These are phyloP conservation scores for Dothistroma pini DNA, from an alignment of 2,329 filamentous ascomycete genomes.

Conservation along the genomic window DNA sequence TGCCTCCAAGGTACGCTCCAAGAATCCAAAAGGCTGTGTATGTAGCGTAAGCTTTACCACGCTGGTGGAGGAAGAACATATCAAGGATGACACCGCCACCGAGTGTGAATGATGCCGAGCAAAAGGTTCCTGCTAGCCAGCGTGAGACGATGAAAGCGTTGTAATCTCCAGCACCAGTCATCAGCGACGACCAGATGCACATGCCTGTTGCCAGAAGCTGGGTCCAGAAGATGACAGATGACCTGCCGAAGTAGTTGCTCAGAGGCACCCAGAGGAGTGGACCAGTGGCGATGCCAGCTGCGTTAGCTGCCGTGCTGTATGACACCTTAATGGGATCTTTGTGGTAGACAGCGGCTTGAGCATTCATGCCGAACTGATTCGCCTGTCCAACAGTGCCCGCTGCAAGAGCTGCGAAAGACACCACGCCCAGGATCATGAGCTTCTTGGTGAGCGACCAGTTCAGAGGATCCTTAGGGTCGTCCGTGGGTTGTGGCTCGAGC, in stretches of 20 bases:
- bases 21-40: slow-evolving; percentile 3
- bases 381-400: not conserved
- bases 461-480: slow-evolving; percentile 22
- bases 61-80: slow-evolving; percentile 11
- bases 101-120: slow-evolving; percentile 2
- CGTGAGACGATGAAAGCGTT: slow-evolving; percentile 6
- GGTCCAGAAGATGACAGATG: slow-evolving; percentile 7
- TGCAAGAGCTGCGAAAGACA: slow-evolving; percentile 18
- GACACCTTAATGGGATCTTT: not conserved
- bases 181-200: slow-evolving; percentile 8
- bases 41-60: slow-evolving; percentile 6
- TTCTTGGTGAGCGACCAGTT: slow-evolving; percentile 36
- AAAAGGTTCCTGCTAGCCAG: slow-evolving; percentile 9
- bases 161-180: slow-evolving; percentile 6
- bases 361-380: slow-evolving; percentile 1
- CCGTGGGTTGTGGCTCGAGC: slow-evolving; percentile 22
- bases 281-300: slow-evolving; percentile 6
- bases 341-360: not conserved
- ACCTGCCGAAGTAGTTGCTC: not conserved
- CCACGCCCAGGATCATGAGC: slow-evolving; percentile 38
- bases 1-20: slow-evolving; percentile 3
- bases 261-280: slow-evolving; percentile 9
- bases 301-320: slow-evolving; percentile 1
- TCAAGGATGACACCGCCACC: slow-evolving; percentile 7
- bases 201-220: not conserved